phyloP scores from a whole-genome alignment of 495 filamentous ascomycete species.

The Bathelium albidoporum region DNA sequence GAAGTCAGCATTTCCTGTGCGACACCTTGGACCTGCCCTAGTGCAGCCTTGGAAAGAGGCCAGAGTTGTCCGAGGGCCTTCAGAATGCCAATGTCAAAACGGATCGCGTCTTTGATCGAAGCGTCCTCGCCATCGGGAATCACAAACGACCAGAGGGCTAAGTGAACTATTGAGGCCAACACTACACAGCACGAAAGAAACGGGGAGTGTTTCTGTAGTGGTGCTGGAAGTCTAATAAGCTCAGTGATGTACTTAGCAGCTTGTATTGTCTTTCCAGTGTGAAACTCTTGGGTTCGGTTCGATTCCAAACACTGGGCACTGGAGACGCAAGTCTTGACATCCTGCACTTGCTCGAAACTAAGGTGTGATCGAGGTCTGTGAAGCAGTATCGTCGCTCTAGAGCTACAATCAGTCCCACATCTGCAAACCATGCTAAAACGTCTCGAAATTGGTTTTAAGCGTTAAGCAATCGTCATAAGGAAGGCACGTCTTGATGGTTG shows the following conservation, averaged over 20 bases:
- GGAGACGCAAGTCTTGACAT: slow-evolving; percentile 23
- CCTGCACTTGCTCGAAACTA: slow-evolving; percentile 19
- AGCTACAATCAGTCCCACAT: slow-evolving; percentile 25
- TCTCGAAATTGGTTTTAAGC: too few species aligned
- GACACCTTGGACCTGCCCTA: slow-evolving; percentile 63
- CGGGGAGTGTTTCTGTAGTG: slow-evolving; percentile 67
- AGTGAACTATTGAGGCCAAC: slow-evolving; percentile 48
- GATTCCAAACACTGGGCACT: slow-evolving; percentile 4
- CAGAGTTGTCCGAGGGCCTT: slow-evolving; percentile 63
- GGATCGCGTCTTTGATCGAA: slow-evolving; percentile 60
- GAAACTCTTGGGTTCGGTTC: slow-evolving; percentile 24
- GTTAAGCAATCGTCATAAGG: too few species aligned
- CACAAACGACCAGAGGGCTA: slow-evolving; percentile 60
- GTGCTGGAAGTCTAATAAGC: slow-evolving; percentile 65
- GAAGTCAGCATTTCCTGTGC: slow-evolving; percentile 42
- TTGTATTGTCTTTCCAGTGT: slow-evolving; percentile 69
- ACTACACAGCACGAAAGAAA: slow-evolving; percentile 79
- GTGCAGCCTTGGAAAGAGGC: slow-evolving; percentile 63
- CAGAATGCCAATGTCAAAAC: slow-evolving; percentile 73
- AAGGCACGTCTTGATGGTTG: too few species aligned
- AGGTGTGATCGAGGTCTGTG: slow-evolving; percentile 54
- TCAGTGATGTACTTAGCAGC: slow-evolving; percentile 68
- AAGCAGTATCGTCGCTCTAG: slow-evolving; percentile 54
- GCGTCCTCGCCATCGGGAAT: slow-evolving; percentile 57
- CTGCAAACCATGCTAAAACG: too few species aligned